Conservation (phyloP, 345 rosid species). For the Abelmoschus esculentus region DNA sequence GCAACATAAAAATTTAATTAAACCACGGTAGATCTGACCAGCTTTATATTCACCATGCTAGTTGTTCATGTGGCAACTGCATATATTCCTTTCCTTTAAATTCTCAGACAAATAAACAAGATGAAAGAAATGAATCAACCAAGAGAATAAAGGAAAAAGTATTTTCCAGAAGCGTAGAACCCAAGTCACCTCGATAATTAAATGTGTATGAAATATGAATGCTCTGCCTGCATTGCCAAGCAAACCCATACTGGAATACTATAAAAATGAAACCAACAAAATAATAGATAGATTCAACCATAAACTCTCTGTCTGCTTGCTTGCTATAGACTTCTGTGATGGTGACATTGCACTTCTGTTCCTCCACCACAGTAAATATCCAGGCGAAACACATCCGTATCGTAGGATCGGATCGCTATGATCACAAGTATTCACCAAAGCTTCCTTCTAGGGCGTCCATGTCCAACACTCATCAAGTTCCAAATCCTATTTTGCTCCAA, state of each 20-base stretch:
- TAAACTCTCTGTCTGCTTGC: not conserved
- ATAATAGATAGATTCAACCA: no score
- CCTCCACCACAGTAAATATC: constrained; percentile 7
- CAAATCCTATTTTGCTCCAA: constrained; percentile 14
- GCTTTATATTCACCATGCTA: not conserved
- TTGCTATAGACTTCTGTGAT: constrained; percentile 5
- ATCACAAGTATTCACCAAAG: constrained; percentile 11
- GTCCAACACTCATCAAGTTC: constrained; percentile 26
- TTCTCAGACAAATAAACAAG: not conserved
- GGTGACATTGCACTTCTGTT: constrained; percentile 21
- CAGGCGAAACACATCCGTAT: constrained; percentile 16
- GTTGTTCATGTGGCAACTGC: not conserved
- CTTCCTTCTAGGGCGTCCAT: constrained; percentile 16
- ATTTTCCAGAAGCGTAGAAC: constrained; percentile 32
- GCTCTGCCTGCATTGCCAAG: not conserved
- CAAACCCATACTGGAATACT: not conserved
- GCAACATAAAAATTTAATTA: no score
- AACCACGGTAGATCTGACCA: not conserved
- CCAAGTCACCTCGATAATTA: constrained; percentile 32
- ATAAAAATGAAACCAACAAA: not conserved
- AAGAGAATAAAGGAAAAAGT: constrained; percentile 26
- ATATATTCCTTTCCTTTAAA: not conserved
- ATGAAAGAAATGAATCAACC: constrained; percentile 11
- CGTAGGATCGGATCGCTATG: constrained; percentile 9
- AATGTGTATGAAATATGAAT: not conserved